Conservation (phyloP, 1,139 yeast genomes). For the Zygoascus hellenicus region DNA sequence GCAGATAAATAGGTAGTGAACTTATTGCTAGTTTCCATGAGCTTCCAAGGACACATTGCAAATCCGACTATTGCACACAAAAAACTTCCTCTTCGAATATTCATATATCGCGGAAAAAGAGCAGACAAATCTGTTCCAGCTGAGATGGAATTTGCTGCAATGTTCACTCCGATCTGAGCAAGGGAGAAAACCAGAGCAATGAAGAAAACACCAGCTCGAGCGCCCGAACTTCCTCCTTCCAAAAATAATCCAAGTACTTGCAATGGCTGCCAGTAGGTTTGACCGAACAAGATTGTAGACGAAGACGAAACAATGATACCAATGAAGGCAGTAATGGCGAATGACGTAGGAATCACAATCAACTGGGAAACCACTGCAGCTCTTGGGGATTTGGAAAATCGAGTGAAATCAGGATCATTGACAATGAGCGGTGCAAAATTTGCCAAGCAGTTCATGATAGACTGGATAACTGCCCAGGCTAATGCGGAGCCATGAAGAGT, state of each 20-base stretch:
- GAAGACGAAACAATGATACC: conserved; percentile 87
- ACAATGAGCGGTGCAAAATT: conserved; percentile 82
- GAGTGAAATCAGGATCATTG: conserved; percentile 85
- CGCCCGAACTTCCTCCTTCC: conserved; percentile 55
- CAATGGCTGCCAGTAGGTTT: conserved; percentile 79
- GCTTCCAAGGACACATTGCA: conserved; percentile 84
- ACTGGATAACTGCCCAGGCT: conserved; percentile 77
- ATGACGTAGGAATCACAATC: conserved; percentile 66
- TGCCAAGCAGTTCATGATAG: conserved; percentile 75
- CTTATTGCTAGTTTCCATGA: conserved; percentile 63
- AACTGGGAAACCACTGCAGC: conserved; percentile 51
- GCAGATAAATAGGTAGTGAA: conserved; percentile 84
- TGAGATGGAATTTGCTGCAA: conserved; percentile 81
- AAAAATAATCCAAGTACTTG: conserved; percentile 66
- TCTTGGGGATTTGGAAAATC: conserved; percentile 58
- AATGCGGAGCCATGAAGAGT: conserved; percentile 50
- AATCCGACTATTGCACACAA: conserved; percentile 74
- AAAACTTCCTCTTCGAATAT: conserved; percentile 77
- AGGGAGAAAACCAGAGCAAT: conserved; percentile 71
- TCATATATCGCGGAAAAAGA: conserved; percentile 67
- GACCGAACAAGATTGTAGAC: conserved; percentile 61
- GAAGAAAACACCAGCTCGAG: conserved; percentile 83
- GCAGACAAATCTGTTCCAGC: conserved; percentile 93
- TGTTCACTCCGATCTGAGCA: conserved; percentile 86
- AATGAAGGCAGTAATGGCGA: conserved; percentile 76